Evolutionary conservation across 2,329 filamentous ascomycete species (phyloP), one percentile per base, ranked within the genome.

Genomic region (Botrytis porri): DNA sequence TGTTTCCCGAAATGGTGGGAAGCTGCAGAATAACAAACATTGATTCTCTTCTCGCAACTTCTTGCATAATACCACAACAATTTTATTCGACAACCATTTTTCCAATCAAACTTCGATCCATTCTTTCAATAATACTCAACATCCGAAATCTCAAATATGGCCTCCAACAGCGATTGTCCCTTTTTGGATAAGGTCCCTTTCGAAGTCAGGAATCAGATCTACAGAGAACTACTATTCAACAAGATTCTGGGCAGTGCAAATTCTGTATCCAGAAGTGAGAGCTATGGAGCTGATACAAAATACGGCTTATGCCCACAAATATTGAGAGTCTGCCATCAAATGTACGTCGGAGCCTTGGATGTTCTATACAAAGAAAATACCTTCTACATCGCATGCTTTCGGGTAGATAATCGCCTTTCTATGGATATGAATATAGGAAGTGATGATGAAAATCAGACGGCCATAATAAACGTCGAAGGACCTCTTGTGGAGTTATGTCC

Each of bases 171-270:
- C 5, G 2, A 18, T 10, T 48, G 59, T 60, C 16, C 18, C 14
- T 74, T 70, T 8, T 37, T 75, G 8, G 12, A 70, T 4, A 39
- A 37, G 22, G 39, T 73, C n/a, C 67, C 73, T 9, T 7, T 14
- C n/a, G 89, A 91, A 76, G 82, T 92, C 3, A 85, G 85, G 37
- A 85, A 89, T 67, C 84, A 90, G 77, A 85, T 91, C 37, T 86
- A 76, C 61, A 51, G 54, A 43, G 25, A 63, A 29, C 41, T 77
- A 37, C 65, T 77, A 6, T 35, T 73, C 39, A 74, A 73, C 4
- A 54, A 72, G 0, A 66, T 74, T 12, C 20, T 71, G 32, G 65
- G 64, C 20, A 54, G n/a, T 1, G 70, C 39, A 41, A 37, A 32
- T 7, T 73, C 54, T 18, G 51, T 72, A 29, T 32, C 35, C 25